A percentile compares a stretch with the other conserved stretches of the same genome.
phyloP scores from a whole-genome alignment of 176 grass and related monocot genomes.

The Phoenix dactylifera region DNA sequence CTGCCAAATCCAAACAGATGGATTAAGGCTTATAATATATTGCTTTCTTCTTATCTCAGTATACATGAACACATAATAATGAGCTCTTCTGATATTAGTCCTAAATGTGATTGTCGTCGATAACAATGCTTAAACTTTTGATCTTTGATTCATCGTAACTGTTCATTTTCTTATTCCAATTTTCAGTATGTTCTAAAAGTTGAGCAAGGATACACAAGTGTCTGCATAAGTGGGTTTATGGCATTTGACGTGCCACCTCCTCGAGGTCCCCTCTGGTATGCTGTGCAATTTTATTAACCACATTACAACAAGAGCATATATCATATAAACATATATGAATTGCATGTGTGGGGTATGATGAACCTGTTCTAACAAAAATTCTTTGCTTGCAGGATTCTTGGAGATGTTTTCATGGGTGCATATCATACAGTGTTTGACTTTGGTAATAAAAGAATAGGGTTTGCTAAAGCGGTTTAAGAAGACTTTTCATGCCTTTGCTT shows the following conservation, averaged over 20 bases:
- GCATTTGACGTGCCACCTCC: constrained; percentile 76
- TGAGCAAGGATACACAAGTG: constrained; percentile 45
- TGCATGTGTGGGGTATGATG: not conserved
- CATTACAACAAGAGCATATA: not conserved
- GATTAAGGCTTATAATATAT: not conserved
- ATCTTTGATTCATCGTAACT: too few relatives aligned
- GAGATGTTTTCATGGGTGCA: constrained; percentile 96
- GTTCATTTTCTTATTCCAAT: too few relatives aligned
- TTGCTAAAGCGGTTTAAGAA: constrained; percentile 50
- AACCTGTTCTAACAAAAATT: not conserved
- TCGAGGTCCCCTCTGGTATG: constrained; percentile 78
- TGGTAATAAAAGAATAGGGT: constrained; percentile 65
- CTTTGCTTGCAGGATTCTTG: constrained; percentile 64
- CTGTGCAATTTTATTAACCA: not conserved
- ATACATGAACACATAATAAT: too few relatives aligned
- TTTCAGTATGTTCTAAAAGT: constrained; percentile 81
- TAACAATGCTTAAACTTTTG: too few relatives aligned
- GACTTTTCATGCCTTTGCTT: too few relatives aligned
- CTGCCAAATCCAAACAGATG: too few relatives aligned
- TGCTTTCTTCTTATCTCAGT: not conserved
- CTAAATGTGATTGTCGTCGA: too few relatives aligned
- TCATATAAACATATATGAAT: too few relatives aligned
- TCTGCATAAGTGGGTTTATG: constrained; percentile 90
- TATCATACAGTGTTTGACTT: constrained; percentile 96
- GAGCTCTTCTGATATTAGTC: too few relatives aligned